These are phyloP conservation scores for Zygoascus meyerae DNA, from an alignment of 1,139 yeast genomes.

Conservation along the genomic window DNA sequence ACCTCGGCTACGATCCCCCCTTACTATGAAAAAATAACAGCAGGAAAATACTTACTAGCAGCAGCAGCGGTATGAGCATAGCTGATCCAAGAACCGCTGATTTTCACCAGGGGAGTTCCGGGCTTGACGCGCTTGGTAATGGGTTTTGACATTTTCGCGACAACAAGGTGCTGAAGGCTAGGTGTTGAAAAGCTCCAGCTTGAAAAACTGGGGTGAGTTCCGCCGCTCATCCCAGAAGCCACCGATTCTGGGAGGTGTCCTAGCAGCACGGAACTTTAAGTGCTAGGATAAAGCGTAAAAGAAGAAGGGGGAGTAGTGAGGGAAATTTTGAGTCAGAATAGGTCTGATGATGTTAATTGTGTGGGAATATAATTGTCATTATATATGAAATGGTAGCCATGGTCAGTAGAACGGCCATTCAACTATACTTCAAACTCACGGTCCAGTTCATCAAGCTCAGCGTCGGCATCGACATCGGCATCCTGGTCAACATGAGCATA, in stretches of 20 bases:
- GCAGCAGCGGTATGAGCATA: slow-evolving; percentile 69
- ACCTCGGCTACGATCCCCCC: not conserved
- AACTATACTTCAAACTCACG: too few species aligned
- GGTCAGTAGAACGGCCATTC: too few species aligned
- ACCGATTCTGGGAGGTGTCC: too few species aligned
- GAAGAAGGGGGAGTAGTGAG: too few species aligned
- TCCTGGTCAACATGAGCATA: slow-evolving; percentile 6
- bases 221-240: not conserved
- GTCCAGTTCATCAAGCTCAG: slow-evolving; percentile 1
- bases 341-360: too few species aligned
- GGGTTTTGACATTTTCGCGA: not conserved
- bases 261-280: too few species aligned
- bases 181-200: not conserved
- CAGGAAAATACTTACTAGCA: slow-evolving; percentile 27
- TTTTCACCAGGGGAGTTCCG: slow-evolving; percentile 17
- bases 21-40: not conserved
- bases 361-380: not conserved
- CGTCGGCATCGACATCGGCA: not conserved
- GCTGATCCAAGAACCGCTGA: slow-evolving; percentile 63
- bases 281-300: too few species aligned
- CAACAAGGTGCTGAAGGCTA: not conserved
- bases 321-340: too few species aligned
- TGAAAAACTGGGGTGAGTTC: not conserved
- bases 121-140: slow-evolving; percentile 32
- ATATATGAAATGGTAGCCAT: not conserved